A percentile compares a stretch with the other conserved stretches of the same genome.
Conservation (phyloP, 306 rosid species). For the Vigna unguiculata region DNA sequence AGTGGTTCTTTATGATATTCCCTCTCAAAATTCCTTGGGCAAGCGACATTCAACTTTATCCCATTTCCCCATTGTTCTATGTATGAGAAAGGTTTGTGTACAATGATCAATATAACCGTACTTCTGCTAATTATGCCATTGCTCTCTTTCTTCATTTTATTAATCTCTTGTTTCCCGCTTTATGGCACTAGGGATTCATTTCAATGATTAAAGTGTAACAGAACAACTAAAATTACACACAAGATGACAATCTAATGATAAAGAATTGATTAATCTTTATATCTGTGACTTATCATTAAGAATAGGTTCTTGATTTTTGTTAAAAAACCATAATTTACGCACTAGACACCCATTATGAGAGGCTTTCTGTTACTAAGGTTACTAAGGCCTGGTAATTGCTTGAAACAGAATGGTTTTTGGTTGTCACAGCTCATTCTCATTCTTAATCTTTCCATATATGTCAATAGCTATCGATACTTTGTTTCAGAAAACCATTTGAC, state of each 20-base stretch:
- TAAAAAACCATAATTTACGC: neutral
- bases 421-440: neutral
- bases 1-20: slow-evolving; percentile 71
- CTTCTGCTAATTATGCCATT: neutral
- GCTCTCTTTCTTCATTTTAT: neutral
- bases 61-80: slow-evolving; percentile 72
- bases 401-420: neutral
- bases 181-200: slow-evolving; percentile 22
- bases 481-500: slow-evolving; percentile 11
- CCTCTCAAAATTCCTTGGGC: slow-evolving; percentile 59
- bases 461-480: neutral
- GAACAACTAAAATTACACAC: neutral
- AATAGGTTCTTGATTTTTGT: neutral
- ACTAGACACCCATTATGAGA: neutral
- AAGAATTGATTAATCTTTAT: neutral
- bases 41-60: slow-evolving; percentile 54
- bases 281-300: neutral
- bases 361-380: neutral
- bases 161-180: slow-evolving; percentile 23
- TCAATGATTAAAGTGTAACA: slow-evolving; percentile 26
- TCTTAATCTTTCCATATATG: neutral
- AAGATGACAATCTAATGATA: neutral
- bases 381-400: neutral
- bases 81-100: slow-evolving; percentile 69
- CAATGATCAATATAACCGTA: neutral